These are phyloP conservation scores for Backusella psychrophila DNA, from an alignment of 192 early-diverging fungal genomes.

Conservation along the genomic window DNA sequence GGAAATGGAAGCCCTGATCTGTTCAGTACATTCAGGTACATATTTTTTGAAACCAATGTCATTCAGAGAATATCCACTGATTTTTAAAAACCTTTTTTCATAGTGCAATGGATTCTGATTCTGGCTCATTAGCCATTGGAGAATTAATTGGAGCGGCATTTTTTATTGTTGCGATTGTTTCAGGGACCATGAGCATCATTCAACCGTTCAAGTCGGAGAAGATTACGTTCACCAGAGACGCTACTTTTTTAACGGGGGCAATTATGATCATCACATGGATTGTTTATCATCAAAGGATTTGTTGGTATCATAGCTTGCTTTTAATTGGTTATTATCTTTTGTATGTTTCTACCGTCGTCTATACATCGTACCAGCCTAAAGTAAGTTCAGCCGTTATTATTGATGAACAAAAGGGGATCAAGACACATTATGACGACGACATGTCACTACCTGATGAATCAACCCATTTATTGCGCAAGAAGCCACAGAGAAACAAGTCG, in stretches of 20 bases:
- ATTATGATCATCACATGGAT: conserved; percentile 49
- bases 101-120: conserved; percentile 68
- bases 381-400: background rate
- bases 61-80: too few species aligned
- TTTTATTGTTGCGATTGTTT: conserved; percentile 83
- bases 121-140: conserved; percentile 80
- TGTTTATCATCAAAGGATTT: conserved; percentile 50
- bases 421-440: background rate
- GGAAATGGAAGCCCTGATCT: conserved; percentile 93
- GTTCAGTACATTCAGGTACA: conserved; percentile 67
- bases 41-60: too few species aligned
- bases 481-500: background rate
- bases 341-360: conserved; percentile 50
- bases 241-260: conserved; percentile 67
- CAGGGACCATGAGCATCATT: conserved; percentile 77
- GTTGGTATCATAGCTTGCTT: conserved; percentile 43
- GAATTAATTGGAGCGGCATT: conserved; percentile 83
- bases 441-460: background rate
- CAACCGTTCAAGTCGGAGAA: conserved; percentile 67
- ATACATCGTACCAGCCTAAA: conserved; percentile 26
- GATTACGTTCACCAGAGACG: conserved; percentile 72
- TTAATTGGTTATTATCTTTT: conserved; percentile 55
- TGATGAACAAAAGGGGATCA: background rate
- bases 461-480: background rate
- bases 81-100: background rate